These are phyloP conservation scores for Backusella tuberculispora DNA, from an alignment of 192 early-diverging fungal species.

Conservation along the genomic window DNA sequence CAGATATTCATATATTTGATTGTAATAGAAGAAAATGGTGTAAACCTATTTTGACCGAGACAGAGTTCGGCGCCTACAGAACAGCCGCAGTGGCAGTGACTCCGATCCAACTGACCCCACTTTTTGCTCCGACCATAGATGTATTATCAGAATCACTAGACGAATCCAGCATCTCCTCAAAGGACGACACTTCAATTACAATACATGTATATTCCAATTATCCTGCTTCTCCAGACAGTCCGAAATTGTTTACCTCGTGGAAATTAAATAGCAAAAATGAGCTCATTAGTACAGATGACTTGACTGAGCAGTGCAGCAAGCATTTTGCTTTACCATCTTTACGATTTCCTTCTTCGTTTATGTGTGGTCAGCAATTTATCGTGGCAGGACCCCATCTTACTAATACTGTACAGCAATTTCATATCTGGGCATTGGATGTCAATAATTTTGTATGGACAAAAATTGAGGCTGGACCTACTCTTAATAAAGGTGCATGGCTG, in stretches of 20 bases:
- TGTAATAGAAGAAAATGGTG: slow-evolving; percentile 66
- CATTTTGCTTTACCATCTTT: slow-evolving; percentile 65
- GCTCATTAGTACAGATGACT: slow-evolving; percentile 59
- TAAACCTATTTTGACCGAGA: slow-evolving; percentile 61
- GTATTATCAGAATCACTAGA: slow-evolving; percentile 8
- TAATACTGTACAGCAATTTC: slow-evolving; percentile 64
- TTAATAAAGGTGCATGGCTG: slow-evolving; percentile 76
- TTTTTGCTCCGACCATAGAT: background rate
- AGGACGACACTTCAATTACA: background rate
- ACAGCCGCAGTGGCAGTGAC: slow-evolving; percentile 67
- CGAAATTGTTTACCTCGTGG: slow-evolving; percentile 69
- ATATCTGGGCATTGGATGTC: slow-evolving; percentile 72
- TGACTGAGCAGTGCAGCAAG: slow-evolving; percentile 66
- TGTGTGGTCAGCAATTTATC: slow-evolving; percentile 68
- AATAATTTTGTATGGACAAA: slow-evolving; percentile 63
- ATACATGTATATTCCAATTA: slow-evolving; percentile 76
- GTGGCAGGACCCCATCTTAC: slow-evolving; percentile 73
- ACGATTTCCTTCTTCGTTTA: slow-evolving; percentile 72
- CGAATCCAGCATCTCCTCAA: slow-evolving; percentile 28
- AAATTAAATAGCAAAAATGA: slow-evolving; percentile 57
- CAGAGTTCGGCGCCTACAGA: slow-evolving; percentile 78
- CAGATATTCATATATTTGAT: slow-evolving; percentile 76
- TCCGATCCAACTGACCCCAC: slow-evolving; percentile 14
- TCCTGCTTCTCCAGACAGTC: slow-evolving; percentile 43
- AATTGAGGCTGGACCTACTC: slow-evolving; percentile 66